A percentile compares a stretch with the other conserved stretches of the same genome.
Conservation (phyloP, 768 basidiomycete species). For the Mycena galopus region DNA sequence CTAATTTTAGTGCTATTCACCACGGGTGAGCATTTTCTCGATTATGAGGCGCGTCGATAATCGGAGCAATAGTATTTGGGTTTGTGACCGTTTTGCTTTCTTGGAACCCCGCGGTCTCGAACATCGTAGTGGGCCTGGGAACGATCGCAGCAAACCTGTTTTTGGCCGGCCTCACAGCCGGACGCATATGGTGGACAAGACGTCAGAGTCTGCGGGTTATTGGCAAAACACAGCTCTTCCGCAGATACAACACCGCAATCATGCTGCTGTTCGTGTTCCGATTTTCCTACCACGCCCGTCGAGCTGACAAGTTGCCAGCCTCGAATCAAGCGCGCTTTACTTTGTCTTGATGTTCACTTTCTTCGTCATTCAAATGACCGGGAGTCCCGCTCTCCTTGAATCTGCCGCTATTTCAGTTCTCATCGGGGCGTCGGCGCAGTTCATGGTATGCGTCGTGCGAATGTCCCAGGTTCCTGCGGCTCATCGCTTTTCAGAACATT, state of each 20-base stretch:
- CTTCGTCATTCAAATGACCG: background rate
- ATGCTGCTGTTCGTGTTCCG: constrained; percentile 1
- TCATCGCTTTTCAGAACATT: background rate
- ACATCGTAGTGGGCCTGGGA: background rate
- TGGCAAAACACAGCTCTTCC: background rate
- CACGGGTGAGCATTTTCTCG: background rate
- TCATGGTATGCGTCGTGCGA: background rate
- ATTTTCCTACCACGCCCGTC: background rate
- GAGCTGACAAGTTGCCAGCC: background rate
- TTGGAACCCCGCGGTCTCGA: background rate
- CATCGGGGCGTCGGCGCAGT: background rate
- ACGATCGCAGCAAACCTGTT: background rate
- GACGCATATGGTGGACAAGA: constrained; percentile 15
- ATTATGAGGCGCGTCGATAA: background rate
- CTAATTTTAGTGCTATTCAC: background rate
- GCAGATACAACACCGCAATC: constrained; percentile 13
- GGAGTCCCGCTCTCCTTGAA: background rate
- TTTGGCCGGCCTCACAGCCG: background rate
- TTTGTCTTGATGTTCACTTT: background rate
- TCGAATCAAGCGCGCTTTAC: background rate
- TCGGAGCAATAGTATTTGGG: background rate
- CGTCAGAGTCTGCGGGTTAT: background rate
- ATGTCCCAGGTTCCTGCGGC: background rate
- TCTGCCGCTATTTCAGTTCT: background rate
- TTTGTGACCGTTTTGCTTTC: background rate